These are phyloP conservation scores for Sarocladiaceae sp. DNA, from an alignment of 2,329 filamentous ascomycete species.

Conservation along the genomic window DNA sequence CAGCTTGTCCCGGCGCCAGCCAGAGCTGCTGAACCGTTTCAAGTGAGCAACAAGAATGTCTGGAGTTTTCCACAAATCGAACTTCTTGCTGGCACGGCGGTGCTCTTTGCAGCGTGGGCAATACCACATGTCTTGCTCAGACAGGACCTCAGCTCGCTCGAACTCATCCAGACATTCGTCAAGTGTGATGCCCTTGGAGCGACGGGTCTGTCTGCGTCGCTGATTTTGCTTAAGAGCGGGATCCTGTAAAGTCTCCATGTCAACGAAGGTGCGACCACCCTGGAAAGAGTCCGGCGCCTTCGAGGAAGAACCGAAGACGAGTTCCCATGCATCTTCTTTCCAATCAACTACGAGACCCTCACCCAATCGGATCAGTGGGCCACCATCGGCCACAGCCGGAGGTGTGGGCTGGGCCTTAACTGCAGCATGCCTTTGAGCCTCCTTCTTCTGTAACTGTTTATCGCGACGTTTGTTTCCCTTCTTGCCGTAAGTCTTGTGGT, in stretches of 20 bases:
- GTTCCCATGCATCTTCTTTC: slow-evolving; percentile 65
- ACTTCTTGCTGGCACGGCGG: slow-evolving; percentile 88
- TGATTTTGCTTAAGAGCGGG: slow-evolving; percentile 63
- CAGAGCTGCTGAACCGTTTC: slow-evolving; percentile 87
- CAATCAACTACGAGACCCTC: slow-evolving; percentile 89
- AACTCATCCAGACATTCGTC: slow-evolving; percentile 94
- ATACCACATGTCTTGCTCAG: slow-evolving; percentile 96
- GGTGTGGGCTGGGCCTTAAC: slow-evolving; percentile 32
- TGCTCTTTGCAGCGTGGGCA: slow-evolving; percentile 95
- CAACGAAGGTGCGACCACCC: slow-evolving; percentile 52
- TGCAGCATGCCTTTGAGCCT: slow-evolving; percentile 25
- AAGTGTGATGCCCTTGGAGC: slow-evolving; percentile 66
- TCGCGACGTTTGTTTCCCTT: slow-evolving; percentile 44
- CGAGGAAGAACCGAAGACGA: slow-evolving; percentile 57
- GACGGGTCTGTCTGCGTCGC: slow-evolving; percentile 52
- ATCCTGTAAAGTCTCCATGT: slow-evolving; percentile 52
- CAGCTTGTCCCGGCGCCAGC: slow-evolving; percentile 82
- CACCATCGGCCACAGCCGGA: slow-evolving; percentile 40
- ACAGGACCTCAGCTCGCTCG: slow-evolving; percentile 87
- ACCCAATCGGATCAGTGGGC: slow-evolving; percentile 69
- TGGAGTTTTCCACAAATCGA: slow-evolving; percentile 94
- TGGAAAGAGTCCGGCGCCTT: slow-evolving; percentile 38
- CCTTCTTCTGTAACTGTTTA: slow-evolving; percentile 34
- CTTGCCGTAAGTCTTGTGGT: slow-evolving; percentile 42
- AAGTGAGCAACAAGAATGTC: slow-evolving; percentile 94